Evolutionary conservation across 192 early-diverging fungal genomes (phyloP), one percentile per base, ranked within the genome.

Genomic region (Coemansia asiatica): DNA sequence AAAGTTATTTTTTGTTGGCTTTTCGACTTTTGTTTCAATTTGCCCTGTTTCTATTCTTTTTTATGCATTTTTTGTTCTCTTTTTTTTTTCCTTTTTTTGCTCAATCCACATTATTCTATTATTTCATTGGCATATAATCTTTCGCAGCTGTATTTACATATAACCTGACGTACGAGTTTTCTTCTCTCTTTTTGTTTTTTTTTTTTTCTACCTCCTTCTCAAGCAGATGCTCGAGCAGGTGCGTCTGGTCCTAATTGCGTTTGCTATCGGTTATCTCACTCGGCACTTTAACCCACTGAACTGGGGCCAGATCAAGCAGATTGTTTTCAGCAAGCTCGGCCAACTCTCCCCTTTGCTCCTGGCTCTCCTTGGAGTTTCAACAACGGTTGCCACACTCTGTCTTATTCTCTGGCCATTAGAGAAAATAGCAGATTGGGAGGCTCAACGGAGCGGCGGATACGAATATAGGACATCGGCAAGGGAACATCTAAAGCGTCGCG

Each of bases 251-350:
- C 76, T 83, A 16, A 76, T 76, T 53, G 76, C 82, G 19, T 83
- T 83, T 68, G 72, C 76, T 23, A 71, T 83, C 48, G 82, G 82
- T 33, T 83, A 76, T 56, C 75, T 83, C 22, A 79, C 82, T 4
- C 72, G 82, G 27, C 82, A 83, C 44, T 76, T 83, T 72, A 79
- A 79, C 58, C 73, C 76, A 25, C 69, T 83, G 61, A 83, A 79
- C 71, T 79, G 76, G 69, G 67, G 55, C 49, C 72, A 79, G 47
- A 69, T 79, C 48, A 79, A 83, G 33, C 76, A 83, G 44, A 58
- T 71, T 3, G 66, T 69, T 0, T 51, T 70, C 18, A 38, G 56
- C 23, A 63, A 72, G 62, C 76, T 79, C 26, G 63, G 63, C 35
- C 76, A 79, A 62, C 64, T 79, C 23, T 66, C 76, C 23, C 82